Percentiles rank a stretch among this genome's conserved stretches.
Evolutionary conservation across 2,329 filamentous ascomycete genomes (phyloP).

Genomic region (Didymella segeticola): DNA sequence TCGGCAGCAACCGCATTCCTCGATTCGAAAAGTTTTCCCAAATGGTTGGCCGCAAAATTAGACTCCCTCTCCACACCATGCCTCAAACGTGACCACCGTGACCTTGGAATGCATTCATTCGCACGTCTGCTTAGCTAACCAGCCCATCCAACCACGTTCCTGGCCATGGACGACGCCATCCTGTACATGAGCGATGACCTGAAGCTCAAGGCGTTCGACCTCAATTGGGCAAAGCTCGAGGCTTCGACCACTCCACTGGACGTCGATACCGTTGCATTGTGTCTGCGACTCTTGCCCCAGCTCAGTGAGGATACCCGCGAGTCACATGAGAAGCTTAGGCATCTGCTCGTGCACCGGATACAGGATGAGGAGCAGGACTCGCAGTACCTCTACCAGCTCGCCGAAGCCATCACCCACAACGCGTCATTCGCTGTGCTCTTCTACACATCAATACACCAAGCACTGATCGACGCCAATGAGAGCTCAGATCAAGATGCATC

Average conservation of each 20-base stretch:
- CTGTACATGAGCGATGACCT: conserved; percentile 30
- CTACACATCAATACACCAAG: conserved; percentile 18
- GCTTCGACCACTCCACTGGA: conserved; percentile 20
- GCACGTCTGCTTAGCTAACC: conserved; percentile 6
- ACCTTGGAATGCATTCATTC: conserved; percentile 15
- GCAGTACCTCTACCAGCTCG: conserved; percentile 32
- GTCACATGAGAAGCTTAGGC: conserved; percentile 17
- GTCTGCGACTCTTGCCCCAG: conserved; percentile 9
- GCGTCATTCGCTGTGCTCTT: conserved; percentile 19
- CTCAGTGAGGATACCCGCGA: neutral
- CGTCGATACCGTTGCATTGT: conserved; percentile 20
- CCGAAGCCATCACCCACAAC: conserved; percentile 33
- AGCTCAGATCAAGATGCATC: neutral
- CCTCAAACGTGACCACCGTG: conserved; percentile 8
- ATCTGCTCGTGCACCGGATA: conserved; percentile 29
- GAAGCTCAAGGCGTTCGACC: conserved; percentile 29
- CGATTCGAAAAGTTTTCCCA: conserved; percentile 10
- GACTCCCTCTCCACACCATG: conserved; percentile 6
- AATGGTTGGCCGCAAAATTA: conserved; percentile 17
- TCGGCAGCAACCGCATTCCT: conserved; percentile 27
- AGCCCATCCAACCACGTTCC: neutral
- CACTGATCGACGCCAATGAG: conserved; percentile 5
- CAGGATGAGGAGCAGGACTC: conserved; percentile 18
- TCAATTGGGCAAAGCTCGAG: conserved; percentile 30
- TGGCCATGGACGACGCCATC: conserved; percentile 27